phyloP scores from a whole-genome alignment of 768 basidiomycete species.

The Mycena haematopus region DNA sequence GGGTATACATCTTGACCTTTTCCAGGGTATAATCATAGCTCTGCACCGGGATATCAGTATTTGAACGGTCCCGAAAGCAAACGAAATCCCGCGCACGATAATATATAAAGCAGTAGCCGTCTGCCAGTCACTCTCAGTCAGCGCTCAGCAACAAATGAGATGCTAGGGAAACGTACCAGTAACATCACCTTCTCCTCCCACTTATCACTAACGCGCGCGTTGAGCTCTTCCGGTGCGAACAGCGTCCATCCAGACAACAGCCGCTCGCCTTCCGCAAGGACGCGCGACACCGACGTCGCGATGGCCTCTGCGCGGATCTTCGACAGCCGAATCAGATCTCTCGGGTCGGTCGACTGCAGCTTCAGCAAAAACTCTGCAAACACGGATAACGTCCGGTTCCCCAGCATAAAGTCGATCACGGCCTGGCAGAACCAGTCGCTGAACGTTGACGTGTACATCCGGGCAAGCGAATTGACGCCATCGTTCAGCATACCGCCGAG shows the following conservation, averaged over 20 bases:
- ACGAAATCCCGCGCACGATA: conserved; percentile 59
- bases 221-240: conserved; percentile 81
- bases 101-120: conserved; percentile 70
- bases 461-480: conserved; percentile 92
- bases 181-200: conserved; percentile 96
- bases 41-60: conserved; percentile 44
- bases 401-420: conserved; percentile 91
- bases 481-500: conserved; percentile 91
- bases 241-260: conserved; percentile 91
- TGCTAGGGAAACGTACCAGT: conserved; percentile 60
- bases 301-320: conserved; percentile 93
- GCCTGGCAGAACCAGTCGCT: conserved; percentile 98
- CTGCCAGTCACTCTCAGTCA: conserved; percentile 26
- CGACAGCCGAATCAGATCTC: conserved; percentile 86
- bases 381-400: conserved; percentile 83
- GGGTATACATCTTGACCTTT: conserved; percentile 89
- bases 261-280: conserved; percentile 77
- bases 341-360: conserved; percentile 89
- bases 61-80: neutral
- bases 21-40: conserved; percentile 94
- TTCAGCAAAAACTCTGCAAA: conserved; percentile 94
- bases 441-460: conserved; percentile 89
- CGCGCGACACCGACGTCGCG: conserved; percentile 82
- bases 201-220: conserved; percentile 71
- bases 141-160: conserved; percentile 6